Evolutionary conservation across 202 grass and related monocot genomes (phyloP), one percentile per base, ranked within the genome.

Genomic region (Eragrostis tef): DNA sequence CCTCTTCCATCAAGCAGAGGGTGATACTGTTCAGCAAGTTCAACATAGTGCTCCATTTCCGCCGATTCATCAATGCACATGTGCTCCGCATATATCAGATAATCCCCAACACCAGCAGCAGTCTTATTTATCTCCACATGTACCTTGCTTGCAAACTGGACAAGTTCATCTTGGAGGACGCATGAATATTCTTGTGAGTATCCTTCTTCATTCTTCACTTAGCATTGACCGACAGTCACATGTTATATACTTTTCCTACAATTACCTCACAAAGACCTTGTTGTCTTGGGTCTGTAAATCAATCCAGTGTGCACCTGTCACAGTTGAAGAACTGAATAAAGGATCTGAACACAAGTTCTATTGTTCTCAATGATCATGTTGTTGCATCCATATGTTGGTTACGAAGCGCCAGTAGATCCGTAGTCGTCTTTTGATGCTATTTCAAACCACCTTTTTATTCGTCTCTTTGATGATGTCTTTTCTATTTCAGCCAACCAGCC

Each of bases 131-230:
- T 60, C 90, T 58, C 92, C 77, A 19, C 89, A 92, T 76, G 34
- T 93, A 50, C 48, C 88, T 86, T 94, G 88, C 74, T 59, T 94
- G 84, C 92, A 93, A 86, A 73, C 85, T 60, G 70, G 83, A 34
- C 86, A 81, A 15, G 47, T 76, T 73, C 84, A 91, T 86, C 78
- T 94, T 81, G 87, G 84, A 79, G 92, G 84, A n/a, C 84, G 90
- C 49, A 80, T 80, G 54, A 83, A 92, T 93, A 78, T 89, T 76
- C 21, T 93, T 87, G 94, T 95, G 85, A 86, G 90, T 85, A 67
- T 79, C 27, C 86, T 78, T 71, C 68, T 54, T 79, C 51, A 81
- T 47, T 82, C 68, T 54, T 79, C 51, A 81, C 43, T 82, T 66
- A 57, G 20, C 44, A 85, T 68, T 21, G 62, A 9, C 9, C 9